Percentiles rank a stretch among this genome's conserved stretches.
phyloP scores from a whole-genome alignment of 345 rosid genomes.

The Eucalyptus coolabah region DNA sequence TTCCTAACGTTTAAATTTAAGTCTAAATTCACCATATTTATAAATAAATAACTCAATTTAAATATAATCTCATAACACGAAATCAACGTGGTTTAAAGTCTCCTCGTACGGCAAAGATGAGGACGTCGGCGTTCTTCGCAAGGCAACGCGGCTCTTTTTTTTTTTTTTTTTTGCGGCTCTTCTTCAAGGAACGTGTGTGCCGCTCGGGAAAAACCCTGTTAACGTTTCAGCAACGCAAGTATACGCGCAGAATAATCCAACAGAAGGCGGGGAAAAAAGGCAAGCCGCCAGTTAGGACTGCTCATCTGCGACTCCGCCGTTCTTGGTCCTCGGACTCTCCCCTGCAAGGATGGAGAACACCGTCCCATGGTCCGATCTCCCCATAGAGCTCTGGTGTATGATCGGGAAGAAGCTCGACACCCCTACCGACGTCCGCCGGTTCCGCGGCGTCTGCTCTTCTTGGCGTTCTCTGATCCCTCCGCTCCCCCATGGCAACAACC shows the following conservation, averaged over 20 bases:
- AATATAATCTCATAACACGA: too few species aligned
- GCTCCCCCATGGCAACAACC: not conserved
- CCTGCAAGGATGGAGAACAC: not conserved
- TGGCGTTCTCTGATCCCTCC: slow-evolving; percentile 4
- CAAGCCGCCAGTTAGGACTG: not conserved
- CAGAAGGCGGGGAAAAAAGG: not conserved
- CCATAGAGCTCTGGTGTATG: not conserved
- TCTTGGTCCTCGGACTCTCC: not conserved
- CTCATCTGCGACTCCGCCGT: not conserved
- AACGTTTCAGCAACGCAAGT: too few species aligned
- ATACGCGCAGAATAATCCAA: not conserved
- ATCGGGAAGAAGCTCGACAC: not conserved
- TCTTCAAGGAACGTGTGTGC: too few species aligned
- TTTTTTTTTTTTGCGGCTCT: too few species aligned
- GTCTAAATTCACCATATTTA: too few species aligned
- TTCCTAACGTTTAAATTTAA: too few species aligned
- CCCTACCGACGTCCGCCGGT: not conserved
- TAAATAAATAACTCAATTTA: too few species aligned
- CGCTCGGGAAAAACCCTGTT: not conserved
- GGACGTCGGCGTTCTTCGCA: too few species aligned
- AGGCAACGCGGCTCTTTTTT: too few species aligned
- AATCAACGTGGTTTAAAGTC: too few species aligned
- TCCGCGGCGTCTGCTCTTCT: slow-evolving; percentile 10
- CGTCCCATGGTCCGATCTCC: slow-evolving; percentile 1
- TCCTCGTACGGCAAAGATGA: too few species aligned